phyloP scores from a whole-genome alignment of 805 yeast genomes.

The Vanderwaltozyma polyspora region DNA sequence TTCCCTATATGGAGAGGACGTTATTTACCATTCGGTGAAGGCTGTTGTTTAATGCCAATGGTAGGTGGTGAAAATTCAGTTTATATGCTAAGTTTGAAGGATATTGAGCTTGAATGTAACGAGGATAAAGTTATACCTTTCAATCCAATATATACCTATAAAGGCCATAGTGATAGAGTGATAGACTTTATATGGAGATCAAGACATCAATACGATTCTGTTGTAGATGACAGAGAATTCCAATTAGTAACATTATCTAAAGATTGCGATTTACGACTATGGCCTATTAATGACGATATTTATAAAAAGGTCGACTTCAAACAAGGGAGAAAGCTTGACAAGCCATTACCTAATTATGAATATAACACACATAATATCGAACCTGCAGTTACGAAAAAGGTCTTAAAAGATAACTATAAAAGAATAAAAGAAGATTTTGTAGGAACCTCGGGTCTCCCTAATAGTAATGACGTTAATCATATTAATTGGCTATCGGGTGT shows the following conservation, averaged over 20 bases:
- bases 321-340: slow-evolving; percentile 28
- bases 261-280: slow-evolving; percentile 71
- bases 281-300: slow-evolving; percentile 52
- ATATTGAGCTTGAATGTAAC: slow-evolving; percentile 8
- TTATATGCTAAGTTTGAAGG: slow-evolving; percentile 24
- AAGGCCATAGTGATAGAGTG: slow-evolving; percentile 77
- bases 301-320: slow-evolving; percentile 37
- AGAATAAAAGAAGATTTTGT: slow-evolving; percentile 32
- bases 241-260: slow-evolving; percentile 92
- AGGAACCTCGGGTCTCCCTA: slow-evolving; percentile 28
- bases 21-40: slow-evolving; percentile 76
- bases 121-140: slow-evolving; percentile 28
- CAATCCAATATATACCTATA: slow-evolving; percentile 48
- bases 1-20: slow-evolving; percentile 88
- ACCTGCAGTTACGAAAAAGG: slow-evolving; percentile 28
- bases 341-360: slow-evolving; percentile 33
- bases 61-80: slow-evolving; percentile 63
- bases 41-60: slow-evolving; percentile 83
- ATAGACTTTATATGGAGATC: slow-evolving; percentile 84
- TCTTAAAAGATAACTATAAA: slow-evolving; percentile 13
- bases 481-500: slow-evolving; percentile 92
- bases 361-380: slow-evolving; percentile 43
- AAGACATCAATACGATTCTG: slow-evolving; percentile 36
- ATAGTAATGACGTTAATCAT: slow-evolving; percentile 43
- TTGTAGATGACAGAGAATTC: slow-evolving; percentile 62